Evolutionary conservation across 1,284 basidiomycete genomes (phyloP), one percentile per base, ranked within the genome.

Genomic region (Ceratobasidium papillatum): DNA sequence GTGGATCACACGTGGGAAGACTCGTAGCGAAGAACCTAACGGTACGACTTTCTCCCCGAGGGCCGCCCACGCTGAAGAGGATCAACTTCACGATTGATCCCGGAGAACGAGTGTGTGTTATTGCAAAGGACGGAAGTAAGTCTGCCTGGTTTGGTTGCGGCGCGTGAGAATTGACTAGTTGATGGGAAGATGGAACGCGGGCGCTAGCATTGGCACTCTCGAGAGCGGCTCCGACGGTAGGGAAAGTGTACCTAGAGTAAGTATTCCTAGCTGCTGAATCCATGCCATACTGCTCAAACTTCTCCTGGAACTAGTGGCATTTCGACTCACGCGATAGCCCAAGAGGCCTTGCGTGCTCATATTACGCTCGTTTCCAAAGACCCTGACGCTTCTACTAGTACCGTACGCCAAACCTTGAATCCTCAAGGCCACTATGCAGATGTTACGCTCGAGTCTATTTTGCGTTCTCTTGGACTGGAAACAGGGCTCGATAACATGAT

Each of bases 241-340:
- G 68, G 3, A 59, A 59, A 17, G 51, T 71, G 12, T 71, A 47
- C 32, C 58, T 45, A 17, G 68, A 71, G 68, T 71, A 34, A 52
- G 66, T 34, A 17, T 25, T 4, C 7, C 41, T 41, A 11, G 22
- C 30, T 41, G 9, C n/a, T 61, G 36, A n/a, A 56, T 69, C 34
- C 45, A 14, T 14, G 34, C 4, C 2, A 56, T 52, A 3, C 19
- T 45, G 8, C 27, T 22, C 47, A 19, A 49, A 17, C 11, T 9
- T 11, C 14, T 30, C 14, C 51, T 22, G 3, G 34, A 8, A 7
- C 30, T 34, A 71, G 68, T 36, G 68, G 68, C 22, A 32, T 71
- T 11, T 58, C 54, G 2, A 71, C 68, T 19, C 68, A 71, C 22
- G 51, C 68, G 0, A 45, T 61, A 25, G 41, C 56, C 34, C 68